Percentiles rank a stretch among this genome's conserved stretches.
Conservation (phyloP, 345 rosid genomes). For the Anastatica hierochuntica region DNA sequence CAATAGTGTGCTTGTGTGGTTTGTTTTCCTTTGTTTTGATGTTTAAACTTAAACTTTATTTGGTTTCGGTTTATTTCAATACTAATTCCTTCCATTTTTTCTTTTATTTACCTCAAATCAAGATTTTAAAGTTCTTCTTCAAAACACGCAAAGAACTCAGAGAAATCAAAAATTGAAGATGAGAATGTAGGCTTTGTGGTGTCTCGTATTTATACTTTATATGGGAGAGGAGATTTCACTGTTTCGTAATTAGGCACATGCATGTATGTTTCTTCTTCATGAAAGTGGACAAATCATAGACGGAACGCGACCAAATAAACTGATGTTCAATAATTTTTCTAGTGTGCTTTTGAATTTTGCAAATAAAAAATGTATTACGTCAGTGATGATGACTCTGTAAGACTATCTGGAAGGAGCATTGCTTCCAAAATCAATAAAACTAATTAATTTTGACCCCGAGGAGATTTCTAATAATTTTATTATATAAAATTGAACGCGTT, state of each 20-base stretch:
- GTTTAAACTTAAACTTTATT: no score
- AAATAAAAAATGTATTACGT: constrained; percentile 1
- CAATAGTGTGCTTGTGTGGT: no score
- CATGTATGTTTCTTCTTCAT: neutral
- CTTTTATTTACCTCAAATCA: neutral
- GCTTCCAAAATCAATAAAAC: neutral
- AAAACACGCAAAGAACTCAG: neutral
- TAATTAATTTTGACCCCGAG: no score
- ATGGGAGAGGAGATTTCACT: constrained; percentile 6
- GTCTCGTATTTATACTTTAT: constrained; percentile 1
- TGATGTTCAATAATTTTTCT: neutral
- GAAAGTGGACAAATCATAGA: constrained; percentile 14
- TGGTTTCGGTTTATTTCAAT: no score
- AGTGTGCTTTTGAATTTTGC: neutral
- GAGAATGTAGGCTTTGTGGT: neutral
- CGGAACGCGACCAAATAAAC: constrained; percentile 22
- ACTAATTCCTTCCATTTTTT: constrained; percentile 28
- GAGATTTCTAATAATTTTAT: no score
- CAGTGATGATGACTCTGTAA: constrained; percentile 14
- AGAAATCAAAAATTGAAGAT: constrained; percentile 3
- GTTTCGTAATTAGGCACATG: neutral
- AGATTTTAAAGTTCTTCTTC: neutral
- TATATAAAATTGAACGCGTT: no score
- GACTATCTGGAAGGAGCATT: constrained; percentile 13
- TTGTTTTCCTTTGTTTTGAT: no score